Conservation (phyloP, 768 basidiomycete species). For the Mycena crocata region DNA sequence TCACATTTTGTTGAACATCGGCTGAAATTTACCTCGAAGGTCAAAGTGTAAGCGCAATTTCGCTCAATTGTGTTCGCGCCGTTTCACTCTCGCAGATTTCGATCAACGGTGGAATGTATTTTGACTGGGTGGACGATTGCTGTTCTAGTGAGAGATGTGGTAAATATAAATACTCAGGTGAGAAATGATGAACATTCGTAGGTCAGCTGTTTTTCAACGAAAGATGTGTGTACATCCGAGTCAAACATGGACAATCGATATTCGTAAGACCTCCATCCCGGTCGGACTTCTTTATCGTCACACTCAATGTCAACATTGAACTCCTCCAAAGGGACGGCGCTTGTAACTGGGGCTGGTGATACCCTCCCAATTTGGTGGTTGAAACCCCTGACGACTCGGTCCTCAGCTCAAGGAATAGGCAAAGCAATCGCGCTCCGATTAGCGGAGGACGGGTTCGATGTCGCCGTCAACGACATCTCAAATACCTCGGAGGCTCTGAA, state of each 20-base stretch:
- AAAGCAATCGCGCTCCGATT: slow-evolving; percentile 54
- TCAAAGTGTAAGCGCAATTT: neutral
- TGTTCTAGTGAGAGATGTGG: too few relatives aligned
- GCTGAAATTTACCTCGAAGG: too few relatives aligned
- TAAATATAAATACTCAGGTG: too few relatives aligned
- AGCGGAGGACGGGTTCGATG: slow-evolving; percentile 53
- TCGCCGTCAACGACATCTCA: slow-evolving; percentile 52
- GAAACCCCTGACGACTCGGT: neutral
- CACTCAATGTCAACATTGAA: neutral
- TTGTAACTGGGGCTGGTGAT: slow-evolving; percentile 50
- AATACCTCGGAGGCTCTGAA: slow-evolving; percentile 38
- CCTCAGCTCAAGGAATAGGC: slow-evolving; percentile 54
- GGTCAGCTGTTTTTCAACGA: too few relatives aligned
- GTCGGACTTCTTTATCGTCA: neutral
- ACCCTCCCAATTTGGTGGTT: too few relatives aligned
- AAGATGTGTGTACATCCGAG: too few relatives aligned
- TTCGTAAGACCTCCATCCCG: neutral
- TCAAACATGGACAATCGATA: neutral
- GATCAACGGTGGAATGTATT: slow-evolving; percentile 9
- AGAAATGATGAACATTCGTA: too few relatives aligned
- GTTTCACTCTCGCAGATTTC: neutral
- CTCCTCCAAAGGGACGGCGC: slow-evolving; percentile 44
- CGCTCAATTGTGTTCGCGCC: neutral
- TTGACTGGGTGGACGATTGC: neutral
- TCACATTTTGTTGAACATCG: neutral